Evolutionary conservation across 306 rosid species (phyloP).

Genomic region (Echinosophora koreensis): DNA sequence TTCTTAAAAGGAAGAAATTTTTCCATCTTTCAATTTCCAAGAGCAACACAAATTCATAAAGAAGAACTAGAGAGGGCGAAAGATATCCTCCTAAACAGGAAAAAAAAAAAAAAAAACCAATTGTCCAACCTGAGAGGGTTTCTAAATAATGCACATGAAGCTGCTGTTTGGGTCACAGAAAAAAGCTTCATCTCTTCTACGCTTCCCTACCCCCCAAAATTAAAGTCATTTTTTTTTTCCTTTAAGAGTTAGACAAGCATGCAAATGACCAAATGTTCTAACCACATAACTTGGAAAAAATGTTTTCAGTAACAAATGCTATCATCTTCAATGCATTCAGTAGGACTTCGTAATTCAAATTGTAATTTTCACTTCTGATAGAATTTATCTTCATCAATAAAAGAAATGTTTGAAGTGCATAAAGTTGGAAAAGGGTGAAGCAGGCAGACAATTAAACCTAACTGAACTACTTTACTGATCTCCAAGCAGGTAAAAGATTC

Average conservation of each 20-base stretch:
- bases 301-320: background rate
- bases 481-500: background rate
- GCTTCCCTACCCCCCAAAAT: background rate
- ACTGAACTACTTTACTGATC: slow-evolving; percentile 23
- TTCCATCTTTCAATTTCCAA: slow-evolving; percentile 2
- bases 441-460: background rate
- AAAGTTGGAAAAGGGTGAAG: slow-evolving; percentile 14
- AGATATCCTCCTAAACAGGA: background rate
- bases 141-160: slow-evolving; percentile 21
- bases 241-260: slow-evolving; percentile 36
- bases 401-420: slow-evolving; percentile 1
- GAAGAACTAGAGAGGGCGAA: background rate
- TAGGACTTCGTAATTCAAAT: slow-evolving; percentile 15
- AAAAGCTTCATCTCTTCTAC: slow-evolving; percentile 6
- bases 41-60: background rate
- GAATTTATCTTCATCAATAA: slow-evolving; percentile 1
- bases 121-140: slow-evolving; percentile 9
- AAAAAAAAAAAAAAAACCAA: slow-evolving; percentile 22
- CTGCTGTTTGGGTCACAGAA: slow-evolving; percentile 19
- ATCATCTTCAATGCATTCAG: slow-evolving; percentile 20
- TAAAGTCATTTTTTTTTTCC: slow-evolving; percentile 5
- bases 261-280: background rate
- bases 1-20: too few species aligned
- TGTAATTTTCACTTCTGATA: slow-evolving; percentile 6
- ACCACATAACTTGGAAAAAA: slow-evolving; percentile 25